These are phyloP conservation scores for Russula griseocarnosa DNA, from an alignment of 768 basidiomycete genomes.

Conservation along the genomic window DNA sequence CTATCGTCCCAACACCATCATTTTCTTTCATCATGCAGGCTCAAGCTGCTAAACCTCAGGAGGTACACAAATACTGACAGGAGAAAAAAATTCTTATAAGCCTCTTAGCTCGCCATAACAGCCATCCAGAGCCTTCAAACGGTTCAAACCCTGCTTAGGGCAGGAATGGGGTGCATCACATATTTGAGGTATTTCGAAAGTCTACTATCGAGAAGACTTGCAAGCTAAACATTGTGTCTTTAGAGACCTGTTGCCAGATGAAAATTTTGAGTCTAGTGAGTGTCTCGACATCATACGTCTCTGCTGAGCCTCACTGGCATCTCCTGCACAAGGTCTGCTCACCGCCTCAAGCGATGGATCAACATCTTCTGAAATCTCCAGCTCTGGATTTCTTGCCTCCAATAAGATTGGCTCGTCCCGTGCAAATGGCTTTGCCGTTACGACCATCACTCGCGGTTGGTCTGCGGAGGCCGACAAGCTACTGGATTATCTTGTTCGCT, in stretches of 20 bases:
- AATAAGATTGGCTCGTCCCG: slow-evolving; percentile 33
- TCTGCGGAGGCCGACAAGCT: slow-evolving; percentile 81
- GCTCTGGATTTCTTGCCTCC: slow-evolving; percentile 41
- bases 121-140: slow-evolving; percentile 62
- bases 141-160: slow-evolving; percentile 66
- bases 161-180: slow-evolving; percentile 72
- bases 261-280: slow-evolving; percentile 54
- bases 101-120: slow-evolving; percentile 32
- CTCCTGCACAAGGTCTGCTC: slow-evolving; percentile 45
- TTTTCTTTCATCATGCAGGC: slow-evolving; percentile 38
- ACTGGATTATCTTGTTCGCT: slow-evolving; percentile 69
- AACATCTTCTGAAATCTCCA: slow-evolving; percentile 35
- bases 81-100: slow-evolving; percentile 2
- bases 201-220: slow-evolving; percentile 21
- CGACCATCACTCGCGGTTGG: slow-evolving; percentile 67
- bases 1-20: neutral
- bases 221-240: slow-evolving; percentile 6
- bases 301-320: slow-evolving; percentile 13
- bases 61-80: slow-evolving; percentile 24
- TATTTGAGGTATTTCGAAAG: slow-evolving; percentile 54
- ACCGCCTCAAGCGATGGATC: slow-evolving; percentile 41
- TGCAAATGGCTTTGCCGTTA: slow-evolving; percentile 67
- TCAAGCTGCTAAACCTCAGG: slow-evolving; percentile 34
- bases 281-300: slow-evolving; percentile 7
- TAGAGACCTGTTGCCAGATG: slow-evolving; percentile 73